phyloP scores from a whole-genome alignment of 345 rosid genomes.

The Physaria fendleri region DNA sequence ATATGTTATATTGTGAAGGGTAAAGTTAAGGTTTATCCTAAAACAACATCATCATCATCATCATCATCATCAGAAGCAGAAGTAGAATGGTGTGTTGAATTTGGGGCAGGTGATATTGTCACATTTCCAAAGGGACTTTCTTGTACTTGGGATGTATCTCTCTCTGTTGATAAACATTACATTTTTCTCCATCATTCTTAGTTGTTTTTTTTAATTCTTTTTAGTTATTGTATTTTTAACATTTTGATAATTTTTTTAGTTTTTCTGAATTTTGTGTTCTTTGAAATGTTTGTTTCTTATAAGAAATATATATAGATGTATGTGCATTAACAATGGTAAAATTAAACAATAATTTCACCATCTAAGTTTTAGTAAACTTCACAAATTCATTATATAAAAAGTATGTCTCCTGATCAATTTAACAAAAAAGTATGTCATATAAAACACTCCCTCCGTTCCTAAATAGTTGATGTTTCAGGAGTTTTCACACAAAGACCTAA shows the following conservation, averaged over 20 bases:
- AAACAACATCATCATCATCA: constrained; percentile 38
- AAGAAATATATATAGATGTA: background rate
- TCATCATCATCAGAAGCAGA: constrained; percentile 8
- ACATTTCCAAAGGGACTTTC: constrained; percentile 75
- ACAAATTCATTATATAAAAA: no score
- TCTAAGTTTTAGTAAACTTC: background rate
- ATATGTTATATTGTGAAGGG: constrained; percentile 77
- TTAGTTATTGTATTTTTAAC: background rate
- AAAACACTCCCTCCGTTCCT: no score
- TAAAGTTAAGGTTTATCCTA: constrained; percentile 64
- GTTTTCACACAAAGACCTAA: no score
- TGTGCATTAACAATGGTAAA: background rate
- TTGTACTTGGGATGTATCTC: constrained; percentile 88
- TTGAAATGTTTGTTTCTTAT: background rate
- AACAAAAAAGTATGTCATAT: no score
- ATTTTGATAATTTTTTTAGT: background rate
- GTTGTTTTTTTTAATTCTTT: background rate
- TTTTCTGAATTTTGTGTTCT: background rate
- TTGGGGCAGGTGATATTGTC: constrained; percentile 92
- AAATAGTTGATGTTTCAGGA: no score
- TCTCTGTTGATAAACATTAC: constrained; percentile 82
- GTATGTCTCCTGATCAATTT: no score
- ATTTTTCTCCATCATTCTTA: constrained; percentile 49
- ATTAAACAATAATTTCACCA: background rate
- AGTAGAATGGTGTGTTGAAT: constrained; percentile 54